A percentile compares a stretch with the other conserved stretches of the same genome.
Evolutionary conservation across 2,329 filamentous ascomycete species (phyloP).

Genomic region (Diplodia intermedia): DNA sequence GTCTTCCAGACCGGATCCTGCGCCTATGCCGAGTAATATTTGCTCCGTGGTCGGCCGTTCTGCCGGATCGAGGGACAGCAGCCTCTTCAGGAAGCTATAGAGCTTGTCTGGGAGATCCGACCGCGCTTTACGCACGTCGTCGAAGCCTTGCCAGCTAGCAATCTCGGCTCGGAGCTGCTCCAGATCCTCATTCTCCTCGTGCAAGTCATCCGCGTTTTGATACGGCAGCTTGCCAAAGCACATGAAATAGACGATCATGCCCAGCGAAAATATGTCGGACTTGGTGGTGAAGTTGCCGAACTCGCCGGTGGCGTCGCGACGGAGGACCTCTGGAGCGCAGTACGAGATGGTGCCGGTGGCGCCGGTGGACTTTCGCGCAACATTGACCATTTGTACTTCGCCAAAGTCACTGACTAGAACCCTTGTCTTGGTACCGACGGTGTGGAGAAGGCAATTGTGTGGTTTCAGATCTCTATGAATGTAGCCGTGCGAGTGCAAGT

Average conservation of each 20-base stretch:
- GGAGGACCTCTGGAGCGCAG: constrained; percentile 92
- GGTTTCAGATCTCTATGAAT: constrained; percentile 97
- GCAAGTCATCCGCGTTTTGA: constrained; percentile 77
- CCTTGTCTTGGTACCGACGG: constrained; percentile 71
- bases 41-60: constrained; percentile 85
- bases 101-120: constrained; percentile 85
- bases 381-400: constrained; percentile 87
- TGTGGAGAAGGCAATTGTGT: constrained; percentile 90
- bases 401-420: constrained; percentile 98
- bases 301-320: constrained; percentile 68
- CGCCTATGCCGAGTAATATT: constrained; percentile 78
- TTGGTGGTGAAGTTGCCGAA: constrained; percentile 96
- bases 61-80: constrained; percentile 78
- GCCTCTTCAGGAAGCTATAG: constrained; percentile 80
- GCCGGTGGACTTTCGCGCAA: constrained; percentile 84
- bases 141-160: constrained; percentile 83
- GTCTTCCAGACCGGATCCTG: constrained; percentile 62
- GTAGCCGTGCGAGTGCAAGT: constrained; percentile 89
- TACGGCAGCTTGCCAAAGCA: constrained; percentile 93
- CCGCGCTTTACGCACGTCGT: constrained; percentile 74
- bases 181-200: constrained; percentile 92
- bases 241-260: constrained; percentile 98
- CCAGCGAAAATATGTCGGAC: constrained; percentile 96
- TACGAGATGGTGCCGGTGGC: constrained; percentile 97
- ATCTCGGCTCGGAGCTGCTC: constrained; percentile 87